Conservation (phyloP, 2,329 filamentous ascomycete species). For the Gremmenia infestans region DNA sequence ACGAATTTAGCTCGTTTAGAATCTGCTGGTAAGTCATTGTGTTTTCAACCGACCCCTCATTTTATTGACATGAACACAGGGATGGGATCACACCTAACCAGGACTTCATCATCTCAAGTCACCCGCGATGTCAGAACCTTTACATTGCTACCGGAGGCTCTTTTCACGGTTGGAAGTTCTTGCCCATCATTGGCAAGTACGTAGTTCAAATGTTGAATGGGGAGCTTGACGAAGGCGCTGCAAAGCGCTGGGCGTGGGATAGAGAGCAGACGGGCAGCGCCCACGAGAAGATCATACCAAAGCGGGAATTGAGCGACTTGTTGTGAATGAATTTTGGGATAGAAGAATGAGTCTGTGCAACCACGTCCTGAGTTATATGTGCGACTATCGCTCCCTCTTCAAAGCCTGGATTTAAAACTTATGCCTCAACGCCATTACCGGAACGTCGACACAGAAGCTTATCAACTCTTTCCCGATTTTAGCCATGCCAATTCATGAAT, state of each 20-base stretch:
- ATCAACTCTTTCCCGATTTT: too few species aligned
- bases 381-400: too few species aligned
- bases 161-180: conserved; percentile 62
- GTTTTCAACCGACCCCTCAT: not conserved
- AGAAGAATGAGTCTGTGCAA: not conserved
- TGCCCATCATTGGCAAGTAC: conserved; percentile 58
- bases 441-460: too few species aligned
- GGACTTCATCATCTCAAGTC: conserved; percentile 55
- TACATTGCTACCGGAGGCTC: conserved; percentile 59
- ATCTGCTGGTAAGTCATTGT: conserved; percentile 41
- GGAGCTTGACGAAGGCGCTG: conserved; percentile 34
- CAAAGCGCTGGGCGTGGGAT: conserved; percentile 43
- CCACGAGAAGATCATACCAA: conserved; percentile 10
- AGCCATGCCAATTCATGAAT: too few species aligned
- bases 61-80: conserved; percentile 34
- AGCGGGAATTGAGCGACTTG: conserved; percentile 9
- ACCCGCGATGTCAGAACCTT: conserved; percentile 49
- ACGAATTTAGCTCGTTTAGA: conserved; percentile 39
- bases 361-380: too few species aligned
- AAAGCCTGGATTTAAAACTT: too few species aligned
- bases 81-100: conserved; percentile 58
- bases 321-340: not conserved
- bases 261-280: conserved; percentile 10
- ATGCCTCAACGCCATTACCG: too few species aligned
- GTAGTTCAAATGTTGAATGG: conserved; percentile 45